A percentile compares a stretch with the other conserved stretches of the same genome.
phyloP scores from a whole-genome alignment of 805 yeast genomes.

The Teunomyces kruisii region DNA sequence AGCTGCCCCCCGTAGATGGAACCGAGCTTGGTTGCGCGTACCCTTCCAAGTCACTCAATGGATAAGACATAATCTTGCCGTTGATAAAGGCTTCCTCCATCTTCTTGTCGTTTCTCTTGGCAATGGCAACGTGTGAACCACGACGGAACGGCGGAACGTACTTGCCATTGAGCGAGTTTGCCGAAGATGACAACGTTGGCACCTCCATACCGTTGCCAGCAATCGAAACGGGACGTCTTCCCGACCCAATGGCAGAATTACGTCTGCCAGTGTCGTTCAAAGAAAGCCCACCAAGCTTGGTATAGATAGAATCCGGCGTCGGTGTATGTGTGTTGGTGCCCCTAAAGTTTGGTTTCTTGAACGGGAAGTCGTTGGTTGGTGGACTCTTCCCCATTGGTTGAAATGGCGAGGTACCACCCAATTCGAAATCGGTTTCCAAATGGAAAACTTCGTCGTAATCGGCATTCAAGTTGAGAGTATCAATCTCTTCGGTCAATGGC shows the following conservation, averaged over 20 bases:
- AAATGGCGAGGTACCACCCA: conserved; percentile 3
- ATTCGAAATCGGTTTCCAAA: conserved; percentile 40
- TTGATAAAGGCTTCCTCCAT: conserved; percentile 2
- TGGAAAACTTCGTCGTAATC: conserved; percentile 41
- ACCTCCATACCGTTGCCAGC: conserved; percentile 1
- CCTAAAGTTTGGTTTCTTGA: conserved; percentile 16
- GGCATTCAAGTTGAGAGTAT: conserved; percentile 25
- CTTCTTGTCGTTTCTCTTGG: conserved; percentile 6
- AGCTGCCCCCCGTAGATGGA: conserved; percentile 2
- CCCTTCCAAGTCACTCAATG: conserved; percentile 7
- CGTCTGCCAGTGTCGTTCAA: conserved; percentile 3
- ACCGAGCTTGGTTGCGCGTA: conserved; percentile 18
- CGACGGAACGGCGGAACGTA: conserved; percentile 75
- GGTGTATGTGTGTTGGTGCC: conserved; percentile 6
- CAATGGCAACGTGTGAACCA: conserved; percentile 36
- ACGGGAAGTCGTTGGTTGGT: conserved; percentile 6
- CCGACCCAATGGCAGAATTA: conserved; percentile 6
- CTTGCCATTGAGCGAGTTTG: conserved; percentile 43
- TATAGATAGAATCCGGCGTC: conserved; percentile 2
- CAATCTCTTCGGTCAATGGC: conserved; percentile 38
- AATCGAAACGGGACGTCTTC: conserved; percentile 7
- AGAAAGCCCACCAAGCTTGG: background rate
- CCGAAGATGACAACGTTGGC: conserved; percentile 11
- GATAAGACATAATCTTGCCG: conserved; percentile 2
- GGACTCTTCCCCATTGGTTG: background rate